Evolutionary conservation across 1,139 yeast genomes (phyloP).

Genomic region (Geotrichum macrosporum): DNA sequence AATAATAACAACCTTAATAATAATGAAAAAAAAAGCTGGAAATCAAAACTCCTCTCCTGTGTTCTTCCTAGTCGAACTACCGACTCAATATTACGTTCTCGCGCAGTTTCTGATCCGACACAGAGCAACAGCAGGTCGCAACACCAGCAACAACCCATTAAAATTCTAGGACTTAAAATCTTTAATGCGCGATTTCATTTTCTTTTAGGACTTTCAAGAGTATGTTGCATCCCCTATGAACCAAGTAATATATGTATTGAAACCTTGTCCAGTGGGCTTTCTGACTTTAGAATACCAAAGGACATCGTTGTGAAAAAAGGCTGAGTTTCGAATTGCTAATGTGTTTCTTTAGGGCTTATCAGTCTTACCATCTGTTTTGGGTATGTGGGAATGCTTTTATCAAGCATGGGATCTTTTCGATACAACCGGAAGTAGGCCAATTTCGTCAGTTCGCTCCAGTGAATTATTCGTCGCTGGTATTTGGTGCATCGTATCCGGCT

Average conservation of each 20-base stretch:
- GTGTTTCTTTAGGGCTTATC: constrained; percentile 75
- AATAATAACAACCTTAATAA: too few species aligned
- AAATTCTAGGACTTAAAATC: constrained; percentile 58
- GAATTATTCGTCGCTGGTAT: constrained; percentile 40
- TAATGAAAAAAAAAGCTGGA: too few species aligned
- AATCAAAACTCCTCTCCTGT: constrained; percentile 6
- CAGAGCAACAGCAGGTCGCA: constrained; percentile 19
- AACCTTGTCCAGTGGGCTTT: too few species aligned
- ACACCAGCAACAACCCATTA: constrained; percentile 38
- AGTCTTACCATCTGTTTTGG: constrained; percentile 57
- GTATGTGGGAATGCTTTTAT: constrained; percentile 52
- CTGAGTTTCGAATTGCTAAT: too few species aligned
- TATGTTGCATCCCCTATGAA: constrained; percentile 15
- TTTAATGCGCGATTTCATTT: constrained; percentile 74
- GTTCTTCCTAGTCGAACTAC: too few species aligned
- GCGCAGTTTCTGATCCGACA: constrained; percentile 22
- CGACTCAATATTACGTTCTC: not conserved
- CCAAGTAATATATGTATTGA: not conserved
- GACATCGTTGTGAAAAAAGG: too few species aligned
- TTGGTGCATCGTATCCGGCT: constrained; percentile 73
- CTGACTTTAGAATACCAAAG: too few species aligned
- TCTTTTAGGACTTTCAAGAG: constrained; percentile 44
- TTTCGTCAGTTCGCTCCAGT: constrained; percentile 37
- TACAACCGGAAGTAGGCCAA: constrained; percentile 28
- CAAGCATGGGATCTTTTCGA: constrained; percentile 40